Base-by-base conservation (phyloP, 768 basidiomycete species). In the Lentinula boryana region DNA sequence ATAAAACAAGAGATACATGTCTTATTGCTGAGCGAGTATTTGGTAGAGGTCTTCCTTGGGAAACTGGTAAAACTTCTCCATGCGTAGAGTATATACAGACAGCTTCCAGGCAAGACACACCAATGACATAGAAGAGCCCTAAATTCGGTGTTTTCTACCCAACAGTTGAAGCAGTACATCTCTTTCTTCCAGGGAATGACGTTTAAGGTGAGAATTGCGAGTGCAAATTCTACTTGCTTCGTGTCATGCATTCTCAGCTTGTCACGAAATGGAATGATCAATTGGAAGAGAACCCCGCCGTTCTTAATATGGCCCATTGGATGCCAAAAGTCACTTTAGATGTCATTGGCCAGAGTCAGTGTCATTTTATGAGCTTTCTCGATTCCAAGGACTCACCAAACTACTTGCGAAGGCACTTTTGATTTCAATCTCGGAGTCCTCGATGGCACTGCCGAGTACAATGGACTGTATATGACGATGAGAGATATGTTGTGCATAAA, bases 271-370 rank as follows among this genome's bases (percentile, higher is more conserved):
- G 63, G 60, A 13, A 51, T 2, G 53, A 63, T 15, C 43, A 50
- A 21, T 32, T 59, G 48, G 21, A 59, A 46, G 46, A 33, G 38
- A 36, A 51, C 3, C 6, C 21, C 4, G n/a, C 44, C 2, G 63
- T 68, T 23, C 18, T 73, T 10, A 66, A 72, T 32, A 61, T 73
- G 2, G 63, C 66, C 9, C 49, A 63, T 32, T 68, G 69, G 66
- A 60, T 75, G 5, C 66, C 68, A n/a, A 66, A 71, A 10, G 69
- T 72, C 1, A 75, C 75, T 1, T 61, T 76, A 27, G 75, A 76
- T 58, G 72, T 71, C 27, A 73, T 74, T 35, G 74, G 74, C 1
- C 70, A 70, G 62, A 70, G 74, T 76, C 59, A 1, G 43, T 16
- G 4, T 10, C n/a, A 23, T 35, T 56, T 52, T 13, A 12, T 5